phyloP scores from a whole-genome alignment of 2,329 filamentous ascomycete genomes.

The Sporothrix brunneoviolacea region DNA sequence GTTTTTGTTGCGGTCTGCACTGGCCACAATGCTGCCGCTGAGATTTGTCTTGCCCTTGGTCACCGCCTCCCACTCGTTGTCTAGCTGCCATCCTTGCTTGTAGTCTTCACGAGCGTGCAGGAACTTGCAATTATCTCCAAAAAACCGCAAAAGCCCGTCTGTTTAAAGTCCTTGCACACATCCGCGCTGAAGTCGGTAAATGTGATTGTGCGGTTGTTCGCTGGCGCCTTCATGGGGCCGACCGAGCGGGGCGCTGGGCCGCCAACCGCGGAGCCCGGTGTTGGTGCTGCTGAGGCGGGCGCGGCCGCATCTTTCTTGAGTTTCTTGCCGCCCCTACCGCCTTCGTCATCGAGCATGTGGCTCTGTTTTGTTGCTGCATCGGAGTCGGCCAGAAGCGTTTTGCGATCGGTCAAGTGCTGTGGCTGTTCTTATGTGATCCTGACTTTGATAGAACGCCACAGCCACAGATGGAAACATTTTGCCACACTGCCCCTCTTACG shows the following conservation, averaged over 20 bases:
- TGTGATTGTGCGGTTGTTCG: constrained; percentile 86
- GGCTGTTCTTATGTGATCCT: constrained; percentile 20
- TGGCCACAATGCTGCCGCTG: constrained; percentile 55
- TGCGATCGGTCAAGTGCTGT: constrained; percentile 49
- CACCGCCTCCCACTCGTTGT: constrained; percentile 85
- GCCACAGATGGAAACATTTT: constrained; percentile 6
- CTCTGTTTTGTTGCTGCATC: constrained; percentile 86
- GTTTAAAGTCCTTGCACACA: constrained; percentile 73
- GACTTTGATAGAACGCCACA: neutral
- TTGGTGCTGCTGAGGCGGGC: neutral
- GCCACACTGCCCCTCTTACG: constrained; percentile 12
- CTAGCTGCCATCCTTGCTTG: constrained; percentile 91
- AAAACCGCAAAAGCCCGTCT: constrained; percentile 53
- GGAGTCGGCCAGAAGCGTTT: constrained; percentile 53
- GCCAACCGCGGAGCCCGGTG: neutral
- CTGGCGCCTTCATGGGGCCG: constrained; percentile 80
- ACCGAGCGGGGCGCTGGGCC: constrained; percentile 41
- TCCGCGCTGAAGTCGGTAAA: constrained; percentile 87
- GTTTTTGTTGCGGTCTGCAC: constrained; percentile 43
- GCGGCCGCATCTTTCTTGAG: constrained; percentile 63
- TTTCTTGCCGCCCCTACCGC: neutral
- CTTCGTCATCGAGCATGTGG: constrained; percentile 45
- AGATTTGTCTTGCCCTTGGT: constrained; percentile 63
- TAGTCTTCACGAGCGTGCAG: constrained; percentile 70
- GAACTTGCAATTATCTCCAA: constrained; percentile 75